Evolutionary conservation across 768 basidiomycete genomes (phyloP).

Genomic region (Tulasnella sp.): DNA sequence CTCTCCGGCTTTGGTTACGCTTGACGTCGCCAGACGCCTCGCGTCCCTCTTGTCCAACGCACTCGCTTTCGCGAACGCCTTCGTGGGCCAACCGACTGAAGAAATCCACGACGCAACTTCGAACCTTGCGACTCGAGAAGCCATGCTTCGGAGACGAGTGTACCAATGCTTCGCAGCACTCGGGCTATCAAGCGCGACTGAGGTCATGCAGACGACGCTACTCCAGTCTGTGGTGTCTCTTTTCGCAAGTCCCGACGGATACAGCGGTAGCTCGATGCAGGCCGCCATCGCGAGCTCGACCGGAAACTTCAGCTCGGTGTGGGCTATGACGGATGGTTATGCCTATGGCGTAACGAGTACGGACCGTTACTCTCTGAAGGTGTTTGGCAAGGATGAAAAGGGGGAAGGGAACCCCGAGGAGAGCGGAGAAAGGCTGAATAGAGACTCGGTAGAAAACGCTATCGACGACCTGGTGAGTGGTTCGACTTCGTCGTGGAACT

Average conservation of each 20-base stretch:
- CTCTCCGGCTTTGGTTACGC: constrained; percentile 69
- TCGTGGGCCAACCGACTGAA: constrained; percentile 69
- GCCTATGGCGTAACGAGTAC: constrained; percentile 86
- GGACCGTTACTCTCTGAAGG: constrained; percentile 42
- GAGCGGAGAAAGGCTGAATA: constrained; percentile 46
- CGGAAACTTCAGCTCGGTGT: constrained; percentile 81
- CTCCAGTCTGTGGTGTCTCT: constrained; percentile 79
- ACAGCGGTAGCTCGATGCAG: constrained; percentile 81
- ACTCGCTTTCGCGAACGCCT: constrained; percentile 85
- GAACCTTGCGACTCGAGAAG: constrained; percentile 76
- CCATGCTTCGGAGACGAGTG: constrained; percentile 78
- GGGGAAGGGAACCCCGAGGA: constrained; percentile 20
- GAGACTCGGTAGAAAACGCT: constrained; percentile 78
- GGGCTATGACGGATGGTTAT: constrained; percentile 87
- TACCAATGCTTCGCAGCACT: constrained; percentile 88
- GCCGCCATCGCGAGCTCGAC: constrained; percentile 87
- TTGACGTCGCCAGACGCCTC: constrained; percentile 89
- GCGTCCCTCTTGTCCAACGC: constrained; percentile 87
- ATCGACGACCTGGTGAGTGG: constrained; percentile 74
- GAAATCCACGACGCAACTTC: constrained; percentile 49
- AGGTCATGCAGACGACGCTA: constrained; percentile 77
- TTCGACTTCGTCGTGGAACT: neutral
- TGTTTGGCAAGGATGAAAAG: neutral
- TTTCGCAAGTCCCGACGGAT: constrained; percentile 86
- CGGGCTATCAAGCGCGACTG: constrained; percentile 76